These are phyloP conservation scores for Daldinia eschscholtzii DNA, from an alignment of 2,329 filamentous ascomycete genomes.

Conservation along the genomic window DNA sequence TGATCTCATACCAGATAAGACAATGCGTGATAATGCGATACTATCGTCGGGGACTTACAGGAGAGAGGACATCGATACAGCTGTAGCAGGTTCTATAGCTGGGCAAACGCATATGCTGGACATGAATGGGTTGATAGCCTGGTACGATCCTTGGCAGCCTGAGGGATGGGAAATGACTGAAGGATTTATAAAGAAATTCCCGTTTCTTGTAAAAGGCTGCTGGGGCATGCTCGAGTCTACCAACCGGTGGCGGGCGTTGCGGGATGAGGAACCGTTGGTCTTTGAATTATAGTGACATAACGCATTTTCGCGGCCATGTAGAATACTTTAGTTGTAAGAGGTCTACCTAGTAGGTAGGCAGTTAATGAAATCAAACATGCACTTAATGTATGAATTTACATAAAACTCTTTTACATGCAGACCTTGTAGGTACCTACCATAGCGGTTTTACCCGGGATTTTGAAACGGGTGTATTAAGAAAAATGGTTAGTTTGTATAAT, in stretches of 20 bases:
- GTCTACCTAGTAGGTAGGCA: too few relatives aligned
- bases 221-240: conserved; percentile 53
- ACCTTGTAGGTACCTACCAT: background rate
- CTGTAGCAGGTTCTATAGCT: conserved; percentile 30
- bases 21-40: conserved; percentile 46
- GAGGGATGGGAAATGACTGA: conserved; percentile 59
- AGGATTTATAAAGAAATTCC: conserved; percentile 56
- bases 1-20: conserved; percentile 42
- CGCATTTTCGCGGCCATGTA: background rate
- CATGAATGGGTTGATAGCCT: conserved; percentile 48
- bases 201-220: conserved; percentile 57
- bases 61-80: conserved; percentile 38
- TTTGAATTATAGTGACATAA: conserved; percentile 28
- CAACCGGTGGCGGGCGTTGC: conserved; percentile 55
- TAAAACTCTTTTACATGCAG: background rate
- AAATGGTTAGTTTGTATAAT: too few relatives aligned
- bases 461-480: too few relatives aligned
- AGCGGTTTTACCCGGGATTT: too few relatives aligned
- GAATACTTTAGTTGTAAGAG: background rate
- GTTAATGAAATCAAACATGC: background rate
- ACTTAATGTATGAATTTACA: too few relatives aligned
- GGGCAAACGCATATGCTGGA: conserved; percentile 31
- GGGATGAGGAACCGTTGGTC: conserved; percentile 46
- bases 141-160: conserved; percentile 56
- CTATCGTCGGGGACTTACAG: conserved; percentile 23